Evolutionary conservation across 805 yeast genomes (phyloP).

Genomic region (Priceomyces haplophilus): DNA sequence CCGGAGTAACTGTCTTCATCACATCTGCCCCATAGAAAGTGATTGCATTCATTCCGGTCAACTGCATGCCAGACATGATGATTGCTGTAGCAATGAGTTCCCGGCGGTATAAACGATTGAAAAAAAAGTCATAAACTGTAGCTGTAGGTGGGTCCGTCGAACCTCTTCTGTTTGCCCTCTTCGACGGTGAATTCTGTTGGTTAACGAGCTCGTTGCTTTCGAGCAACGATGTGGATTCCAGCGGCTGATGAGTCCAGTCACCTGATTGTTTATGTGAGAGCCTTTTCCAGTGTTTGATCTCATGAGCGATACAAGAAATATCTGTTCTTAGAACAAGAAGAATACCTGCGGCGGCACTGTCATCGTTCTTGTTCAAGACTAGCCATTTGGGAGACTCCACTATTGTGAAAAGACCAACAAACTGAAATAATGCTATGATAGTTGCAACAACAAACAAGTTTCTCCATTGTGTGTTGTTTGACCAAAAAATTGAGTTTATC

Average conservation of each 20-base stretch:
- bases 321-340: conserved; percentile 30
- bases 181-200: neutral
- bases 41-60: conserved; percentile 83
- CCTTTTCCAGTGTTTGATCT: conserved; percentile 37
- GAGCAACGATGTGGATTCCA: conserved; percentile 5
- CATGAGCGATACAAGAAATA: conserved; percentile 26
- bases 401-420: conserved; percentile 29
- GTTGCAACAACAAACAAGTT: conserved; percentile 26
- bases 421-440: conserved; percentile 25
- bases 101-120: conserved; percentile 15
- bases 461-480: conserved; percentile 40
- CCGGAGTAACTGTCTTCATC: conserved; percentile 62
- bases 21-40: conserved; percentile 88
- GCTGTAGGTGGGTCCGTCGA: conserved; percentile 29
- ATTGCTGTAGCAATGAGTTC: conserved; percentile 30
- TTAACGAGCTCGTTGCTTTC: neutral
- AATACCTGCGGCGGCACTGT: conserved; percentile 25
- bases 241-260: neutral
- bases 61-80: conserved; percentile 38
- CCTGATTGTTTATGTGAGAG: conserved; percentile 12
- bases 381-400: conserved; percentile 45
- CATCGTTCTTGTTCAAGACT: conserved; percentile 28
- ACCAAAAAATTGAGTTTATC: conserved; percentile 28
- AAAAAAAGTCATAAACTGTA: conserved; percentile 20
- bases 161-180: conserved; percentile 19